Conservation (phyloP, 129 eudicot genomes). For the Apium graveolens region DNA sequence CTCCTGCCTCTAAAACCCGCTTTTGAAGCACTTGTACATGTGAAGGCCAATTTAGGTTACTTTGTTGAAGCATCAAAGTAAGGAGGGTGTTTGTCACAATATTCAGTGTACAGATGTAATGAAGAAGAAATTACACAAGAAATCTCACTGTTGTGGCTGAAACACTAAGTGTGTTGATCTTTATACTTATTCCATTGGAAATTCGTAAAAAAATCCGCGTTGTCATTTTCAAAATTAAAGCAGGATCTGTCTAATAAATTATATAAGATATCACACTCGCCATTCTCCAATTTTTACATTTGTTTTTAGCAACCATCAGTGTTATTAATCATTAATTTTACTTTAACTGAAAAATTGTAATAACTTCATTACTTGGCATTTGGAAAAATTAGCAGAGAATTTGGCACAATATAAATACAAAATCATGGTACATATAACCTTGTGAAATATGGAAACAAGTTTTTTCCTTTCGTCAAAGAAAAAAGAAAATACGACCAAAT, state of each 20-base stretch:
- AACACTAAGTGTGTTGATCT: background rate
- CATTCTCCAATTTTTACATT: background rate
- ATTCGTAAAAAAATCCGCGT: background rate
- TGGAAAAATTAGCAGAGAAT: background rate
- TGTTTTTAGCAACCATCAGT: background rate
- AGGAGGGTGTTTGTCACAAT: slow-evolving; percentile 7
- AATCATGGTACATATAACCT: background rate
- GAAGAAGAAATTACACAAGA: background rate
- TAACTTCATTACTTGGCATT: background rate
- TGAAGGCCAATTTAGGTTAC: slow-evolving; percentile 23
- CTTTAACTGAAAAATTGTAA: no score
- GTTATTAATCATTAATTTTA: no score
- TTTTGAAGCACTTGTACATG: slow-evolving; percentile 55
- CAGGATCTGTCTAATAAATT: background rate
- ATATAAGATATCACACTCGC: background rate
- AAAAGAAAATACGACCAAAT: background rate
- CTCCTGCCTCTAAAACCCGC: slow-evolving; percentile 45
- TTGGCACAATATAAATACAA: background rate
- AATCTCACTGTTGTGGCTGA: background rate
- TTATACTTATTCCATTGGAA: background rate
- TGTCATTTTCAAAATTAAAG: background rate
- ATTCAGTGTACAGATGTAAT: slow-evolving; percentile 6
- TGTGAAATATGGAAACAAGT: background rate
- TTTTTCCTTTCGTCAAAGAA: background rate
- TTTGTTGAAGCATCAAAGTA: slow-evolving; percentile 14